These are phyloP conservation scores for Aspergillus intermedius DNA, from an alignment of 2,329 filamentous ascomycete species.

Conservation along the genomic window DNA sequence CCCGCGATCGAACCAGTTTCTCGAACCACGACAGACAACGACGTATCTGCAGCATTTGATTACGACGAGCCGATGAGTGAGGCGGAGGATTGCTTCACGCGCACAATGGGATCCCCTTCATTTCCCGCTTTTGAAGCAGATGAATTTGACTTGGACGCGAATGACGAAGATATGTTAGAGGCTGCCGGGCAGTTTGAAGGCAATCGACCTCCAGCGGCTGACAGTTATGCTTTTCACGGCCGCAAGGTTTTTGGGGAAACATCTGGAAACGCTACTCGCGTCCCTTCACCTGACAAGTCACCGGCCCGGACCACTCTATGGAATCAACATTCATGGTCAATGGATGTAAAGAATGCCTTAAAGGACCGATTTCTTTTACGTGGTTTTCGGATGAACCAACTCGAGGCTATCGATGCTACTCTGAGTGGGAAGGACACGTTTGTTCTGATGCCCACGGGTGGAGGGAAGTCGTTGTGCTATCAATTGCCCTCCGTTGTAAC, in stretches of 20 bases:
- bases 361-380: slow-evolving; percentile 77
- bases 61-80: slow-evolving; percentile 18
- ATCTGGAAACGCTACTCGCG: slow-evolving; percentile 30
- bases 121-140: slow-evolving; percentile 19
- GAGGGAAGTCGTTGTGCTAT: slow-evolving; percentile 94
- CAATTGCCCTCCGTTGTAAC: slow-evolving; percentile 82
- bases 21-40: slow-evolving; percentile 2
- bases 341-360: slow-evolving; percentile 72
- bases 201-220: slow-evolving; percentile 10
- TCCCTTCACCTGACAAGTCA: slow-evolving; percentile 26
- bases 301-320: slow-evolving; percentile 26
- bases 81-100: slow-evolving; percentile 26
- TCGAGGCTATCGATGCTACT: slow-evolving; percentile 94
- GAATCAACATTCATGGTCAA: slow-evolving; percentile 73
- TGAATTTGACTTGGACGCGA: slow-evolving; percentile 39
- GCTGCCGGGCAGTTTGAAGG: slow-evolving; percentile 33
- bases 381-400: slow-evolving; percentile 83
- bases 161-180: slow-evolving; percentile 43
- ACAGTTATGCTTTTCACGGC: slow-evolving; percentile 10
- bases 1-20: slow-evolving; percentile 1
- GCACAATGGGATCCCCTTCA: slow-evolving; percentile 37
- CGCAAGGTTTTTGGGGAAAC: slow-evolving; percentile 38
- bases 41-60: slow-evolving; percentile 6
- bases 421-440: slow-evolving; percentile 83
- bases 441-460: slow-evolving; percentile 94